A percentile compares a stretch with the other conserved stretches of the same genome.
phyloP scores from a whole-genome alignment of 192 early-diverging fungal genomes.

The Coemansia sp. region DNA sequence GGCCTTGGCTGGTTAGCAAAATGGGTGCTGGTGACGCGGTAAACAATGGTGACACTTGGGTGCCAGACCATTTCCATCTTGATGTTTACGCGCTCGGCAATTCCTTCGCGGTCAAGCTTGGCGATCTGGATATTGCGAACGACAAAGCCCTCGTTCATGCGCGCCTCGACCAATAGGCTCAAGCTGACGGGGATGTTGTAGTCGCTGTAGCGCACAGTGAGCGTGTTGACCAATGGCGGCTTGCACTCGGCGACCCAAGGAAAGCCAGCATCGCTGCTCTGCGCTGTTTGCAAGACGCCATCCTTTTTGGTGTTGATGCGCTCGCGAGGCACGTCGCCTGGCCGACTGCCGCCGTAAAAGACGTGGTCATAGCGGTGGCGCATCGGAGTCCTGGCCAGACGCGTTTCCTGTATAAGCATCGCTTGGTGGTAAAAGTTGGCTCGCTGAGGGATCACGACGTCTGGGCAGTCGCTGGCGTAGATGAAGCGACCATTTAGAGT shows the following conservation, averaged over 20 bases:
- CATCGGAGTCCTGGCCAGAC: constrained; percentile 32
- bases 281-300: constrained; percentile 12
- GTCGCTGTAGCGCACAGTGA: constrained; percentile 61
- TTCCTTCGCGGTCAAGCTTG: constrained; percentile 40
- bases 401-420: constrained; percentile 51
- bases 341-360: constrained; percentile 35
- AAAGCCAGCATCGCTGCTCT: constrained; percentile 52
- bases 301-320: constrained; percentile 30
- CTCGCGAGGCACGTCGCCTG: constrained; percentile 55
- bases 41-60: constrained; percentile 73
- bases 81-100: constrained; percentile 57
- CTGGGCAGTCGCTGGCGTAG: constrained; percentile 65
- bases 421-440: constrained; percentile 51
- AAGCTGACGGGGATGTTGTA: constrained; percentile 63
- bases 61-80: constrained; percentile 70
- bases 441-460: constrained; percentile 25
- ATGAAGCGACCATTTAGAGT: constrained; percentile 68
- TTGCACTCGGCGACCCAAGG: constrained; percentile 66
- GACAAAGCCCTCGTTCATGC: constrained; percentile 70
- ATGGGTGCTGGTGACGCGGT: constrained; percentile 59
- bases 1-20: constrained; percentile 2
- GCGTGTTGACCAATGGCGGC: constrained; percentile 62
- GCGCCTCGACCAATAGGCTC: constrained; percentile 59
- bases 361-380: constrained; percentile 37
- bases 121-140: constrained; percentile 57